phyloP scores from a whole-genome alignment of 2,329 filamentous ascomycete species.

The Didymella glomerata region DNA sequence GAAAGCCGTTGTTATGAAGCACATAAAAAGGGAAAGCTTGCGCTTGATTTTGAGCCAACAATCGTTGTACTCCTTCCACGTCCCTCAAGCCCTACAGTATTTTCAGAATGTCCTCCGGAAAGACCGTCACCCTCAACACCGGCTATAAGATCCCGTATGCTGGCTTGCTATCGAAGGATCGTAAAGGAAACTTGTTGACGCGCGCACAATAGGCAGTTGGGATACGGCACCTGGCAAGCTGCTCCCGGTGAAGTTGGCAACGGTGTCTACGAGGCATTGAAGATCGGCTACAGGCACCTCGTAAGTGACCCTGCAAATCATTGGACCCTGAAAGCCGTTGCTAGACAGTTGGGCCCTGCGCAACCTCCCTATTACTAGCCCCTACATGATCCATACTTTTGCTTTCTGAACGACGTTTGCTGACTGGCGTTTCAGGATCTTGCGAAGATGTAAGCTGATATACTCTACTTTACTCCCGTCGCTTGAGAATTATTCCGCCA shows the following conservation, averaged over 20 bases:
- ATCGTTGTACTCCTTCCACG: constrained; percentile 1
- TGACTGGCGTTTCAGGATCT: constrained; percentile 46
- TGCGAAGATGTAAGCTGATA: constrained; percentile 41
- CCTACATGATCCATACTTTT: background rate
- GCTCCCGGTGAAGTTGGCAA: constrained; percentile 50
- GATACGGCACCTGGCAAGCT: constrained; percentile 49
- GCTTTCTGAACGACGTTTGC: background rate
- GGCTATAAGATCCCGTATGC: constrained; percentile 58
- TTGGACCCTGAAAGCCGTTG: constrained; percentile 10
- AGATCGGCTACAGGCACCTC: constrained; percentile 47
- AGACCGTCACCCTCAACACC: constrained; percentile 45
- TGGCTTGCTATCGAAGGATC: background rate
- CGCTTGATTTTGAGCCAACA: constrained; percentile 13
- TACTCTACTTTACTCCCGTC: constrained; percentile 1
- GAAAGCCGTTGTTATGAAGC: constrained; percentile 17
- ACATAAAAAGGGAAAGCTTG: constrained; percentile 27
- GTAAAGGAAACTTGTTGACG: constrained; percentile 14
- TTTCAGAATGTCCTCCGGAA: constrained; percentile 47
- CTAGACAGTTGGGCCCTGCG: constrained; percentile 8
- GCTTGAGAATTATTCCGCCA: constrained; percentile 1
- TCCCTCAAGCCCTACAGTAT: constrained; percentile 9
- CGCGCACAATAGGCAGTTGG: constrained; percentile 54
- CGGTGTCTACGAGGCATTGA: constrained; percentile 52
- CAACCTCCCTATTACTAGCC: background rate
- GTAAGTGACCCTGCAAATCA: constrained; percentile 27